A percentile compares a stretch with the other conserved stretches of the same genome.
phyloP scores from a whole-genome alignment of 2,329 filamentous ascomycete species.

The Colletotrichum siamense region DNA sequence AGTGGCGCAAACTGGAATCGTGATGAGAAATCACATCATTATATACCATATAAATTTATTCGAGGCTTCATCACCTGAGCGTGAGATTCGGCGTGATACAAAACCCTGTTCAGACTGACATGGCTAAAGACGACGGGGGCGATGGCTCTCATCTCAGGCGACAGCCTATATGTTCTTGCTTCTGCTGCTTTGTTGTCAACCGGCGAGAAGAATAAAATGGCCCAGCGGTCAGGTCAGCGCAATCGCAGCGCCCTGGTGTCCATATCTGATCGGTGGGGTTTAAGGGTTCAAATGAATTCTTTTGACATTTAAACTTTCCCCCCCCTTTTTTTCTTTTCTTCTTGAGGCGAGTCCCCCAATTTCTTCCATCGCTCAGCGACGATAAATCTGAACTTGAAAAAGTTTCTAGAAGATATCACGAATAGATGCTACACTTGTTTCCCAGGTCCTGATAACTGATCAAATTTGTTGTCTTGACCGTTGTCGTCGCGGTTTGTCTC shows the following conservation, averaged over 20 bases:
- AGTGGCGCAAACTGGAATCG: not conserved
- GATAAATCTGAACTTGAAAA: not conserved
- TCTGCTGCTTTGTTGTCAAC: not conserved
- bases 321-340: not conserved
- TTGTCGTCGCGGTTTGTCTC: not conserved
- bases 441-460: not conserved
- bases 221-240: not conserved
- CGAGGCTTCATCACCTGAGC: not conserved
- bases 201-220: not conserved
- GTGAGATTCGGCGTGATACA: not conserved
- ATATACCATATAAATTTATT: constrained; percentile 8
- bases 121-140: not conserved
- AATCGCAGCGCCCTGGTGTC: not conserved
- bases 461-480: not conserved
- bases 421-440: not conserved
- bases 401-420: not conserved
- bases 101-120: not conserved
- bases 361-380: not conserved
- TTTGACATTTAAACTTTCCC: not conserved
- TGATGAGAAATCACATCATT: constrained; percentile 7
- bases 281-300: not conserved
- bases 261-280: not conserved
- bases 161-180: not conserved
- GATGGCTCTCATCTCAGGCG: not conserved
- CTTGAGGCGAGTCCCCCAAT: not conserved